Evolutionary conservation across 306 rosid genomes (phyloP), one percentile per base, ranked within the genome.

Genomic region (Geum urbanum): DNA sequence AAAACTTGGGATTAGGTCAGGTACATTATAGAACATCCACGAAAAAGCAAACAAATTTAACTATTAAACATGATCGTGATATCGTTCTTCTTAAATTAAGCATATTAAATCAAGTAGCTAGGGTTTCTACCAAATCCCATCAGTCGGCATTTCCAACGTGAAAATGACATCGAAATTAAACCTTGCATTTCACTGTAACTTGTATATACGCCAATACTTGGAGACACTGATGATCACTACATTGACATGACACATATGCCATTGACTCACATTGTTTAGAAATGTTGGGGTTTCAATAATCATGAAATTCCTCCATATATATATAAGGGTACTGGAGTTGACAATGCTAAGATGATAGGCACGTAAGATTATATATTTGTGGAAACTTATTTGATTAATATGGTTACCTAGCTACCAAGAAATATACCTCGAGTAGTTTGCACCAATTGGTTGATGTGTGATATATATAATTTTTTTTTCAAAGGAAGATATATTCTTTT

Each of bases 1-100:
- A 67, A 1, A 68, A 45, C 68, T 67, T 67, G 56, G 87, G 92
- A 79, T 83, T 85, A 87, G 92, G 88, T 83, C 83, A 87, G 92
- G 88, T 83, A 59, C 54, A 73, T 71, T 74, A 45, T 39, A 73
- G 40, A 58, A 18, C 63, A 51, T 77, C 79, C 60, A 52, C 14
- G 62, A 69, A 24, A 22, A 37, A 56, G 51, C 71, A 48, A 32
- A 74, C 20, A 59, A 27, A 15, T 73, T 39, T 60, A 66, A 35
- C 61, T 52, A 19, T 49, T 32, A 32, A 32, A 8, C 63, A 39
- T 18, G 70, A 61, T 49, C 63, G 63, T 13, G 35, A 50, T 16
- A 44, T 41, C 54, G 63, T 58, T 75, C 78, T 56, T 55, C n/a
- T 71, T 62, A 20, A 46, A 40, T 24, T 66, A 47, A 19, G 66